Base-by-base conservation (phyloP, 192 early-diverging fungal species). In the Podila horticola region DNA sequence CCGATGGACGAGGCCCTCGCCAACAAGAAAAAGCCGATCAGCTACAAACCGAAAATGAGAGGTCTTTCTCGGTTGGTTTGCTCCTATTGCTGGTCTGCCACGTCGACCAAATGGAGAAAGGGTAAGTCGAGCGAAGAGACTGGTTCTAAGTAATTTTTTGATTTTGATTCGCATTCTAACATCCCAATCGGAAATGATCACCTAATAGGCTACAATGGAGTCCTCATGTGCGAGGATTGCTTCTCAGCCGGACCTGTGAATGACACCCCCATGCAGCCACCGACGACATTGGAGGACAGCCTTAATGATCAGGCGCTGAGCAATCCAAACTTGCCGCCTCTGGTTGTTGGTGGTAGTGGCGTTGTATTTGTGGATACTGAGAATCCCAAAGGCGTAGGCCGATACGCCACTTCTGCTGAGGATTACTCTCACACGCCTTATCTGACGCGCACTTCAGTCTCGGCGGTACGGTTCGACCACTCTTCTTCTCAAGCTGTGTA, bases 161-260 rank as follows among this genome's bases (percentile, higher is more conserved):
- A 7, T 36, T 26, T 31, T 11, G n/a, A 51, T 57, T 17, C 50
- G 4, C 20, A 3, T 0, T 38, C 45, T 28, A 36, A 41, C 17
- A 38, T 38, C 38, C 28, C 48, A 34, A 19, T 38, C 0, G 10
- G 7, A 2, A 51, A 15, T 61, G 58, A 20, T 33, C 52, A n/a
- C 28, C 15, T 45, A 13, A 26, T 64, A 88, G 92, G 92, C 6
- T 92, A 92, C 71, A 88, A 93, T 49, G 91, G 91, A 4, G 87
- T 93, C 7, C 74, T 92, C 5, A 91, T 93, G 91, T 93, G 92
- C 69, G 87, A 89, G 68, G 77, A 79, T 22, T 93, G 92, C 71
- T 93, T 90, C 68, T 71, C 86, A 30, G 68, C 89, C 15, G 90
- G 89, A 8, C 79, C 88, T 1, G 74, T 83, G 9, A 85, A 86